Base-by-base conservation (phyloP, 2,329 filamentous ascomycete genomes). In the Acrocalymma vagum region DNA sequence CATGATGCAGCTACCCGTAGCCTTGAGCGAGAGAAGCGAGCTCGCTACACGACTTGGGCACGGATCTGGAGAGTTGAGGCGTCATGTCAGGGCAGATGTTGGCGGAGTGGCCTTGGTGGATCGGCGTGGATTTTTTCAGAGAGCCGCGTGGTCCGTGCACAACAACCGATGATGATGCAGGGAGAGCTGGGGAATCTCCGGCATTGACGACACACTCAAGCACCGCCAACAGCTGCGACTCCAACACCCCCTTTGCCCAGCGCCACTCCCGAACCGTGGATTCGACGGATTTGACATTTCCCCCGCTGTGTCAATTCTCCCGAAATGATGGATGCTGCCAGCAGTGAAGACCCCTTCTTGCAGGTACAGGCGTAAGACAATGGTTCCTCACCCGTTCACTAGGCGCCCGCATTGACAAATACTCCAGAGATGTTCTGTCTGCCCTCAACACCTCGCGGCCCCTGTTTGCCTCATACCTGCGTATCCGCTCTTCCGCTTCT, bases 381-480 rank as follows among this genome's bases (percentile, higher is more conserved):
- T 36, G 14, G 24, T 26, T 29, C 15, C 21, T 30, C n/a, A 28
- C 40, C 10, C 21, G 28, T 35, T 21, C 18, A 23, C 42, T 29
- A 36, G 39, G 32, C 36, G 38, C 33, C 53, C 41, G 14, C 8
- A 48, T 52, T 68, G 48, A 69, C 51, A 45, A 37, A n/a, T 41
- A 33, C 26, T 18, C 44, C 67, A 96, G 91, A 73, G 94, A 99
- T 74, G 90, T 97, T 55, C 85, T 95, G 55, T 76, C 85, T 51
- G 88, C 95, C 47, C 85, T 99, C 51, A 81, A 87, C 53, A 84
- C 83, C 10, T 88, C 90, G 37, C 87, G 93, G 8, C 86, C 92
- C 36, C 85, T 96, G 42, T 96, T 96, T 78, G 86, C 88, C 51
- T 96, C 92, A 11, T 99, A 96, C 77, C 82, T 96, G 28, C 93